Conservation (phyloP, 2,329 filamentous ascomycete species). For the Trichoderma sp. region DNA sequence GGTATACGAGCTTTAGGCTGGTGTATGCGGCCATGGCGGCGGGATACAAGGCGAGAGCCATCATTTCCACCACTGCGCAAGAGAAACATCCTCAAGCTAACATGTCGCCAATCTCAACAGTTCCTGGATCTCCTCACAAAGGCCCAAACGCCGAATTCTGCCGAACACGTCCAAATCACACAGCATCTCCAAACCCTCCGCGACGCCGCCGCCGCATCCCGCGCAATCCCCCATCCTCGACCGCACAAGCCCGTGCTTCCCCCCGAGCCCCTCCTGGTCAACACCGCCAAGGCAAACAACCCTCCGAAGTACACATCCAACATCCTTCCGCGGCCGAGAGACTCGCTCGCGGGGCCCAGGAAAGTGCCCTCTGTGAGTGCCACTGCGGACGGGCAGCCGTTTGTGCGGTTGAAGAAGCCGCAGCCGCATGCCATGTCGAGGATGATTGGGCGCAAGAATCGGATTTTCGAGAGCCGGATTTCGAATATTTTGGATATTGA, state of each 20-base stretch:
- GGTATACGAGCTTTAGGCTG: conserved; percentile 56
- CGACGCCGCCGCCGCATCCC: conserved; percentile 20
- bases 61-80: neutral
- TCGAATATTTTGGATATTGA: conserved; percentile 37
- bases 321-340: conserved; percentile 46
- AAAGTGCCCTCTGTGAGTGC: conserved; percentile 55
- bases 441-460: conserved; percentile 52
- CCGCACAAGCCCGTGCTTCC: conserved; percentile 22
- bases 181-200: conserved; percentile 34
- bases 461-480: conserved; percentile 42
- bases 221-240: conserved; percentile 21
- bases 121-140: conserved; percentile 42
- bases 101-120: conserved; percentile 24
- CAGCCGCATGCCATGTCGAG: conserved; percentile 59
- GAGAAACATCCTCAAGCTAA: neutral
- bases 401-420: conserved; percentile 64
- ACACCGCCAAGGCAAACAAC: conserved; percentile 32
- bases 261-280: conserved; percentile 35
- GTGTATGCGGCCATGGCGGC: conserved; percentile 60
- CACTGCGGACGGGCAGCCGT: conserved; percentile 55
- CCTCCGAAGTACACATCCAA: conserved; percentile 48
- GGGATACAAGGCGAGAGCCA: conserved; percentile 58
- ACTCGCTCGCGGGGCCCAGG: conserved; percentile 37
- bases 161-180: conserved; percentile 43
- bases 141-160: conserved; percentile 36